phyloP scores from a whole-genome alignment of 2,329 filamentous ascomycete species.

The Botrytis paeoniae region DNA sequence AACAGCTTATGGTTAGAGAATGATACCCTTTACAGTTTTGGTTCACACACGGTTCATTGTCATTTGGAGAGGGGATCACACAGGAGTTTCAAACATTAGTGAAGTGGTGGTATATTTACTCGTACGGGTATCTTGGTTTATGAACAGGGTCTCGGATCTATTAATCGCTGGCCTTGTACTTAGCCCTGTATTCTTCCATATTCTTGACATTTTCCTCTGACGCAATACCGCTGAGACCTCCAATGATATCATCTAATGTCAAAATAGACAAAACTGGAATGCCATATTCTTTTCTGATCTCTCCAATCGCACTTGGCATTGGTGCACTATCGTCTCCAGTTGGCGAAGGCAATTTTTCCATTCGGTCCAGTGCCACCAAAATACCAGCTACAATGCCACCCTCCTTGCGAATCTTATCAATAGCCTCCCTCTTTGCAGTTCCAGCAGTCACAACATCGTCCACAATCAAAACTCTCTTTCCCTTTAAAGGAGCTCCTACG shows the following conservation, averaged over 20 bases:
- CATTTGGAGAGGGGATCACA: not conserved
- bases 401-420: slow-evolving; percentile 81
- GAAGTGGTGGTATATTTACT: not conserved
- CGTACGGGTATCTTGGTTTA: not conserved
- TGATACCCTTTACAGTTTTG: slow-evolving; percentile 4
- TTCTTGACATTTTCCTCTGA: slow-evolving; percentile 60
- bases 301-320: slow-evolving; percentile 77
- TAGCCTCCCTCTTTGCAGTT: slow-evolving; percentile 89
- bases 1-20: slow-evolving; percentile 29
- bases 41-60: slow-evolving; percentile 3
- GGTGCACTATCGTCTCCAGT: slow-evolving; percentile 53
- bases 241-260: slow-evolving; percentile 79
- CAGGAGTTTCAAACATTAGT: not conserved
- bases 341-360: slow-evolving; percentile 72
- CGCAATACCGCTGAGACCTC: slow-evolving; percentile 60
- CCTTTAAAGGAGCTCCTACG: slow-evolving; percentile 80
- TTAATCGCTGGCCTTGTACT: slow-evolving; percentile 58
- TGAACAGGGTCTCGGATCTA: slow-evolving; percentile 23
- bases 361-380: slow-evolving; percentile 81
- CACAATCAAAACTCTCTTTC: slow-evolving; percentile 82
- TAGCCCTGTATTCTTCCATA: slow-evolving; percentile 70
- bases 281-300: slow-evolving; percentile 77
- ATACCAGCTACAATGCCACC: slow-evolving; percentile 85
- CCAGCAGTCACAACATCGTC: slow-evolving; percentile 97
- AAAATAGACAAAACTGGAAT: slow-evolving; percentile 83